phyloP scores from a whole-genome alignment of 495 filamentous ascomycete genomes.

The Articulospora tetracladia region DNA sequence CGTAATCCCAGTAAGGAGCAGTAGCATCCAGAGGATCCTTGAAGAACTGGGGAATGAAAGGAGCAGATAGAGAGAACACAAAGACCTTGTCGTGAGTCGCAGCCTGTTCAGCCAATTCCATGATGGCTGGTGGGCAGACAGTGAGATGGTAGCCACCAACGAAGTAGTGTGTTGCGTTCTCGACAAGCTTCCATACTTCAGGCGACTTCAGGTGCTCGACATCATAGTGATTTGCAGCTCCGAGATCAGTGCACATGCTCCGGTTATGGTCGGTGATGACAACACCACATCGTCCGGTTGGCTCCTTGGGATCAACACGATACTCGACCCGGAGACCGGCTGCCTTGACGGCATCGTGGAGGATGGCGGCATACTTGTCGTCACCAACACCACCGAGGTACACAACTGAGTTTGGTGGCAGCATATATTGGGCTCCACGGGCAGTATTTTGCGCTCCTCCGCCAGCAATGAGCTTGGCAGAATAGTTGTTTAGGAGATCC shows the following conservation, averaged over 20 bases:
- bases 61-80: conserved; percentile 84
- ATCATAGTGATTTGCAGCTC: conserved; percentile 95
- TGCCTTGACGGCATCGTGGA: conserved; percentile 71
- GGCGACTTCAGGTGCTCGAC: conserved; percentile 88
- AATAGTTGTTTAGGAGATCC: conserved; percentile 79
- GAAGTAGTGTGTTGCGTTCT: conserved; percentile 85
- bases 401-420: conserved; percentile 78
- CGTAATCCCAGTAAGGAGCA: conserved; percentile 88
- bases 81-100: conserved; percentile 86
- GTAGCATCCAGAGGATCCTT: conserved; percentile 87
- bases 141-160: conserved; percentile 88
- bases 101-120: conserved; percentile 86
- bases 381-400: conserved; percentile 91
- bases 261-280: conserved; percentile 95
- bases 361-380: conserved; percentile 85
- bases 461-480: conserved; percentile 92
- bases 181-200: conserved; percentile 84
- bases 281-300: conserved; percentile 92
- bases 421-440: conserved; percentile 93
- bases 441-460: conserved; percentile 98
- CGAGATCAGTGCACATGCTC: conserved; percentile 91
- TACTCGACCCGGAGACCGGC: conserved; percentile 91
- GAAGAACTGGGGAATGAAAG: conserved; percentile 97
- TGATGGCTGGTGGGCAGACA: conserved; percentile 84
- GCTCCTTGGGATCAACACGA: conserved; percentile 73